These are phyloP conservation scores for Zasmidium citrigriseum DNA, from an alignment of 2,329 filamentous ascomycete species.

Conservation along the genomic window DNA sequence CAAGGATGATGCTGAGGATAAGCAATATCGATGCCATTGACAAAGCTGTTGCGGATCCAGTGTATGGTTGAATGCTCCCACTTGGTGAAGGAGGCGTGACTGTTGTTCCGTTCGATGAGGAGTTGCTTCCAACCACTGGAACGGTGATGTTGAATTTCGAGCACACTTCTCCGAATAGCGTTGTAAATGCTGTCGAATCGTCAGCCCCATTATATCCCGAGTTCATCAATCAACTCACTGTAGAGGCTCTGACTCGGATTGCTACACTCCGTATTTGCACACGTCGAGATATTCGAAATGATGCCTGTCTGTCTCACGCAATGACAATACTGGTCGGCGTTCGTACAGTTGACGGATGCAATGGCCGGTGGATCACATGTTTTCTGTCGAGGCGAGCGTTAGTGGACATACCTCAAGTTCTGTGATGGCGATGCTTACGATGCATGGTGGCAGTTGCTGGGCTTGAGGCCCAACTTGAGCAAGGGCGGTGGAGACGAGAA, in stretches of 20 bases:
- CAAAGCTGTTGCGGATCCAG: background rate
- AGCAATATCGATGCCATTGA: background rate
- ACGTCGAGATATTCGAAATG: slow-evolving; percentile 21
- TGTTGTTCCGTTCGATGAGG: slow-evolving; percentile 18
- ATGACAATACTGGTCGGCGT: slow-evolving; percentile 25
- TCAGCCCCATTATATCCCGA: background rate
- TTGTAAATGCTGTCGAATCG: slow-evolving; percentile 16
- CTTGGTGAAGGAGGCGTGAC: slow-evolving; percentile 6
- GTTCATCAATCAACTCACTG: slow-evolving; percentile 8
- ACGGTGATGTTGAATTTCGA: slow-evolving; percentile 23
- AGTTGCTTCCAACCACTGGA: slow-evolving; percentile 19
- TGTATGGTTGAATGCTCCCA: background rate
- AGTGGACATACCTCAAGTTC: too few species aligned
- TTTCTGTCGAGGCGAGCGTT: slow-evolving; percentile 17
- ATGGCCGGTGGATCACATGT: slow-evolving; percentile 25
- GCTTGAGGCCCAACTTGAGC: slow-evolving; percentile 24
- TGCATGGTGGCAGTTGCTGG: slow-evolving; percentile 17
- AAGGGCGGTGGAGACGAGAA: slow-evolving; percentile 1
- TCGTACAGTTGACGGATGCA: slow-evolving; percentile 25
- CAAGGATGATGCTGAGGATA: too few species aligned
- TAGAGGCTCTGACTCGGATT: slow-evolving; percentile 18
- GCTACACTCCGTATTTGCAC: slow-evolving; percentile 18
- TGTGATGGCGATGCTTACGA: slow-evolving; percentile 9
- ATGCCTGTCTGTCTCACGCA: slow-evolving; percentile 23
- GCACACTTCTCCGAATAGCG: slow-evolving; percentile 23